Conservation (phyloP, 2,329 filamentous ascomycete genomes). For the Paraconiothyrium brasiliense region DNA sequence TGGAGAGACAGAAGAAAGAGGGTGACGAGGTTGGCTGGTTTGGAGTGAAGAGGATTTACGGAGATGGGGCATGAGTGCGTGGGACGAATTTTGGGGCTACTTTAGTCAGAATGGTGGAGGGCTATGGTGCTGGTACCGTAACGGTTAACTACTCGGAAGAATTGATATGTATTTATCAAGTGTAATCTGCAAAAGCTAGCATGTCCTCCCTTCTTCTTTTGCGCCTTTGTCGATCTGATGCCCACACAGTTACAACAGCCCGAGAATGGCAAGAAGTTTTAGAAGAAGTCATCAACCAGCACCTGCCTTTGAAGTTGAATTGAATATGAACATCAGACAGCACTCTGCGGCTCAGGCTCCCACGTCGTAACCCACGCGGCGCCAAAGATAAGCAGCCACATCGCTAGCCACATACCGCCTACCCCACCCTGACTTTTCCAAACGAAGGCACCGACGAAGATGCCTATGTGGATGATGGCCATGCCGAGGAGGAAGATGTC, state of each 20-base stretch:
- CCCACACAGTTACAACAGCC: background rate
- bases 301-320: background rate
- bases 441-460: constrained; percentile 54
- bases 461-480: constrained; percentile 55
- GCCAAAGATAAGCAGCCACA: constrained; percentile 24
- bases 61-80: constrained; percentile 17
- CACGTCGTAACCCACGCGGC: constrained; percentile 25
- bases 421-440: constrained; percentile 1
- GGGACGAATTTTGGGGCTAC: too few species aligned
- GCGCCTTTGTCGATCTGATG: background rate
- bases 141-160: background rate
- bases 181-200: too few species aligned
- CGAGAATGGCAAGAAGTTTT: too few species aligned
- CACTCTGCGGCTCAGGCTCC: constrained; percentile 21
- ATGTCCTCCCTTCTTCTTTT: background rate
- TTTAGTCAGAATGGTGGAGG: too few species aligned
- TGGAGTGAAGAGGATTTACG: constrained; percentile 28
- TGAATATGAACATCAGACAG: constrained; percentile 14
- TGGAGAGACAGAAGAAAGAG: constrained; percentile 17
- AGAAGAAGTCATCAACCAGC: background rate
- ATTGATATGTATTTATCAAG: too few species aligned
- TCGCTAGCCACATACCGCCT: constrained; percentile 12
- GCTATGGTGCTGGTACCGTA: too few species aligned
- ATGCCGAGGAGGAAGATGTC: constrained; percentile 55
- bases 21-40: constrained; percentile 32